A percentile compares a stretch with the other conserved stretches of the same genome.
These are phyloP conservation scores for Zasmidium cellare DNA, from an alignment of 2,329 filamentous ascomycete genomes.

Conservation along the genomic window DNA sequence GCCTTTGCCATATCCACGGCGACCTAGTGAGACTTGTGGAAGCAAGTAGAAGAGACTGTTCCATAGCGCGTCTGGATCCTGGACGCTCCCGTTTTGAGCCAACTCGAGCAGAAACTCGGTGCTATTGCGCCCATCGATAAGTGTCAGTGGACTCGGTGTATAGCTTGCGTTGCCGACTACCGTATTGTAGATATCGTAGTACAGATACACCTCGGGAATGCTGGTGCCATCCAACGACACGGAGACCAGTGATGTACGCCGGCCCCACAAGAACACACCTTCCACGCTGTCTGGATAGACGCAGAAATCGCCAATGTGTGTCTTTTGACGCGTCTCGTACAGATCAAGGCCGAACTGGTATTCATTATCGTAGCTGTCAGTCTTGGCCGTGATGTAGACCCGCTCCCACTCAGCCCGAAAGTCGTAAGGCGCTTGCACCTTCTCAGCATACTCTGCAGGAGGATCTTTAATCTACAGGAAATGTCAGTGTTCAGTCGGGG, in stretches of 20 bases:
- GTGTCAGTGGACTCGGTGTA: conserved; percentile 50
- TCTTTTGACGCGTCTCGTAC: conserved; percentile 52
- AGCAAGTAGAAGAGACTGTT: conserved; percentile 51
- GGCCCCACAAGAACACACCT: conserved; percentile 52
- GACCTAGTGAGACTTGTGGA: conserved; percentile 44
- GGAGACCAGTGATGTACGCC: conserved; percentile 56
- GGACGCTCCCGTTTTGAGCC: conserved; percentile 49
- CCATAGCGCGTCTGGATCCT: conserved; percentile 61
- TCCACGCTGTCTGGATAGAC: conserved; percentile 57
- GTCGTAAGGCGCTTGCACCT: conserved; percentile 46
- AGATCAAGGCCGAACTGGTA: conserved; percentile 53
- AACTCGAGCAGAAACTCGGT: conserved; percentile 51
- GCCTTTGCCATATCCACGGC: conserved; percentile 40
- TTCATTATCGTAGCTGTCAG: conserved; percentile 41
- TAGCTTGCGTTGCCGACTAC: conserved; percentile 43
- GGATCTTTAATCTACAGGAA: conserved; percentile 45
- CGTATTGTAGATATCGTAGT: conserved; percentile 47
- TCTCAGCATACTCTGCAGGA: conserved; percentile 46
- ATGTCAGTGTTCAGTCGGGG: not conserved
- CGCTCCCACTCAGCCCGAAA: conserved; percentile 40
- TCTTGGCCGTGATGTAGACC: conserved; percentile 41
- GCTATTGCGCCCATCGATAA: conserved; percentile 60
- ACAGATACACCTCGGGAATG: conserved; percentile 59
- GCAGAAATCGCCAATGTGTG: conserved; percentile 66
- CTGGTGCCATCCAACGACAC: conserved; percentile 61